phyloP scores from a whole-genome alignment of 345 rosid genomes.

The Brassica juncea region DNA sequence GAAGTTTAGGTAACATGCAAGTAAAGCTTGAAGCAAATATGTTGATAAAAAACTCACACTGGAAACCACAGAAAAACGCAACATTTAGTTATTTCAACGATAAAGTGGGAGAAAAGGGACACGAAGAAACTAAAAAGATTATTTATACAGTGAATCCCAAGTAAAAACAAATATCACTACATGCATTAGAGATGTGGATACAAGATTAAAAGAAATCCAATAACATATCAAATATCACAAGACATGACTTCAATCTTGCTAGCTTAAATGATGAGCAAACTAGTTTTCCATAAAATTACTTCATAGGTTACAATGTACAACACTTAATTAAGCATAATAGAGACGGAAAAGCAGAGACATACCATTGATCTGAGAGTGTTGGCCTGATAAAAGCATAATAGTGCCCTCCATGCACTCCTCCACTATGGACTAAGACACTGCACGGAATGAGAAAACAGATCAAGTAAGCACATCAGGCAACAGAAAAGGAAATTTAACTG shows the following conservation, averaged over 20 bases:
- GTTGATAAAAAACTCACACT: conserved; percentile 13
- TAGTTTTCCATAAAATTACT: conserved; percentile 13
- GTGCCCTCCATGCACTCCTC: background rate
- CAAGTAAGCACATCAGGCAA: conserved; percentile 19
- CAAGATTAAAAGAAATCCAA: conserved; percentile 6
- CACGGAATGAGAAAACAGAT: conserved; percentile 29
- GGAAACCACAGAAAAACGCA: conserved; percentile 4
- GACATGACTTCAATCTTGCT: conserved; percentile 10
- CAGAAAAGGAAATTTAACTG: conserved; percentile 5
- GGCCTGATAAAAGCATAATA: conserved; percentile 61
- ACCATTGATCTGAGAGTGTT: conserved; percentile 91
- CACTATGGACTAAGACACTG: conserved; percentile 17
- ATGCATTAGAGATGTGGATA: conserved; percentile 1
- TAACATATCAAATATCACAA: conserved; percentile 7
- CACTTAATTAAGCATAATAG: background rate
- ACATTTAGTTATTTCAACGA: background rate
- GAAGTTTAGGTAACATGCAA: background rate
- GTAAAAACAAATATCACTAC: background rate
- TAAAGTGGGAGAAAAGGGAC: background rate
- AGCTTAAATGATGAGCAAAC: conserved; percentile 24
- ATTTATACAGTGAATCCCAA: conserved; percentile 5
- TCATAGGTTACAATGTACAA: background rate
- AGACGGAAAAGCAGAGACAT: background rate
- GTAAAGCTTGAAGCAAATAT: background rate
- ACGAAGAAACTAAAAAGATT: background rate